Percentiles rank a stretch among this genome's conserved stretches.
Evolutionary conservation across 805 yeast genomes (phyloP).

Genomic region (Metschnikowia noctiluminum): DNA sequence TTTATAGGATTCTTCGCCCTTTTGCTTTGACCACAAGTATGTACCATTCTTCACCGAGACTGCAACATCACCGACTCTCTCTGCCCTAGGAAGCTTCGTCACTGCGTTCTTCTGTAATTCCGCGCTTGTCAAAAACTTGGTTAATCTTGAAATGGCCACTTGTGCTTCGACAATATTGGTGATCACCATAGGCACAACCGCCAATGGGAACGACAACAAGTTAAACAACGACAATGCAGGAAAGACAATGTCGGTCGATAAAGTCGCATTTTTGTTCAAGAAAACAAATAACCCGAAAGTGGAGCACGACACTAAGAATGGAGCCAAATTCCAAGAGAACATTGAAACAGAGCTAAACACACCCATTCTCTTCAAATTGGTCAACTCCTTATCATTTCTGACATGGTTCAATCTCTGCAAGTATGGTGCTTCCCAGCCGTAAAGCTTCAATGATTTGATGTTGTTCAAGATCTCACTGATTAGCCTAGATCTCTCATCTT

Average conservation of each 20-base stretch:
- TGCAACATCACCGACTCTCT: constrained; percentile 61
- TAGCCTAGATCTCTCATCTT: constrained; percentile 88
- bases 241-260: constrained; percentile 87
- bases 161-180: constrained; percentile 85
- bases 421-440: constrained; percentile 94
- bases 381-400: constrained; percentile 83
- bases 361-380: constrained; percentile 72
- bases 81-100: constrained; percentile 46
- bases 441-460: constrained; percentile 86
- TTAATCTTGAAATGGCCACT: constrained; percentile 74
- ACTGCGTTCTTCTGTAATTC: constrained; percentile 86
- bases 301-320: constrained; percentile 82
- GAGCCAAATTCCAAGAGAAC: constrained; percentile 82
- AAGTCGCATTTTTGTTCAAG: constrained; percentile 53
- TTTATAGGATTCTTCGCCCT: constrained; percentile 52
- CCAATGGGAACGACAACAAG: constrained; percentile 84
- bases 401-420: constrained; percentile 68
- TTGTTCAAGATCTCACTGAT: constrained; percentile 86
- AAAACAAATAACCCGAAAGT: constrained; percentile 81
- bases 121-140: constrained; percentile 64
- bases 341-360: constrained; percentile 63
- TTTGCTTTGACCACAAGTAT: constrained; percentile 74
- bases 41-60: constrained; percentile 63
- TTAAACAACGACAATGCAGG: constrained; percentile 89
- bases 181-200: constrained; percentile 87